Conservation (phyloP, 805 yeast genomes). For the Barnettozyma wickerhamii region DNA sequence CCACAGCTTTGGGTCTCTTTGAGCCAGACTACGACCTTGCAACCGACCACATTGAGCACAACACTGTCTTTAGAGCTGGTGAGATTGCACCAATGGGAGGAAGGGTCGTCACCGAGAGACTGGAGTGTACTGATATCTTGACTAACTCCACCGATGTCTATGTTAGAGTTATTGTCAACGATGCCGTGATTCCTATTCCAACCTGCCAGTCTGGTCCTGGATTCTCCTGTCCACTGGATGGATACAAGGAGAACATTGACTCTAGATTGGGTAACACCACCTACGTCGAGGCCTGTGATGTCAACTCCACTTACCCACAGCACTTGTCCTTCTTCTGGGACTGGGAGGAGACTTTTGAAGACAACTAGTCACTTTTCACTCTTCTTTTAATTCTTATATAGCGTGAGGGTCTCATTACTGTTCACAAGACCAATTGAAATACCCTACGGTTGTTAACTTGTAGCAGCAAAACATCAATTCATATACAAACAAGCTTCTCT, state of each 20-base stretch:
- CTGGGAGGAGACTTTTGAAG: constrained; percentile 18
- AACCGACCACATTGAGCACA: constrained; percentile 40
- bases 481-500: no score
- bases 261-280: constrained; percentile 27
- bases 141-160: constrained; percentile 28
- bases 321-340: constrained; percentile 21
- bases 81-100: constrained; percentile 59
- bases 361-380: no score
- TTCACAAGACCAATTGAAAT: no score
- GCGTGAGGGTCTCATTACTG: no score
- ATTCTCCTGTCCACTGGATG: constrained; percentile 38
- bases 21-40: constrained; percentile 36
- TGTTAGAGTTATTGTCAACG: constrained; percentile 41
- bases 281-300: constrained; percentile 31
- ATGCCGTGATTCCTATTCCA: constrained; percentile 32
- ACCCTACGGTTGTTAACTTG: no score
- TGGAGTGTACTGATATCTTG: constrained; percentile 35
- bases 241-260: constrained; percentile 30
- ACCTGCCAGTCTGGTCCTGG: constrained; percentile 52
- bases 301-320: constrained; percentile 16
- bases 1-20: constrained; percentile 60
- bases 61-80: constrained; percentile 41
- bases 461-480: no score
- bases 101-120: constrained; percentile 45
- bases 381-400: no score